Evolutionary conservation across 306 rosid genomes (phyloP).

Genomic region (Heteromeles arbutifolia): DNA sequence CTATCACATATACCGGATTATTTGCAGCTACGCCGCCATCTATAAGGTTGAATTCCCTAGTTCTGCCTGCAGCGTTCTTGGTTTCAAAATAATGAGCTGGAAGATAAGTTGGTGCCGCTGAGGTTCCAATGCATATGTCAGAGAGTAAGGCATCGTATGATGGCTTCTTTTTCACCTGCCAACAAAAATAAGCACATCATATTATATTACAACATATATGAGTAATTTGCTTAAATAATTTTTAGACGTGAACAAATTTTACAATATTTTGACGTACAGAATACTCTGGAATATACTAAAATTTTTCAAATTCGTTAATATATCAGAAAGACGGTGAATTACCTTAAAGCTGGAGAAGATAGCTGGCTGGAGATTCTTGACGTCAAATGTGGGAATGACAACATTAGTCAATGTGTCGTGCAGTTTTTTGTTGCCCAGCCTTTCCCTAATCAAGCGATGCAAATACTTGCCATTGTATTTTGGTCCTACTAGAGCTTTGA

Average conservation of each 20-base stretch:
- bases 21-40: slow-evolving; percentile 65
- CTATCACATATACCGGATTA: background rate
- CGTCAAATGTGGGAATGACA: slow-evolving; percentile 52
- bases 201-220: background rate
- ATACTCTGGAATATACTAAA: no score
- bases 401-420: slow-evolving; percentile 41
- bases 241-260: background rate
- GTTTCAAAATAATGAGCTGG: slow-evolving; percentile 42
- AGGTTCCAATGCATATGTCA: slow-evolving; percentile 46
- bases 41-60: slow-evolving; percentile 43
- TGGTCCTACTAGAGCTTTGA: slow-evolving; percentile 30
- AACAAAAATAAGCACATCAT: background rate
- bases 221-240: background rate
- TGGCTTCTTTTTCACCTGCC: slow-evolving; percentile 25
- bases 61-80: slow-evolving; percentile 16
- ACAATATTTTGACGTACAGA: no score
- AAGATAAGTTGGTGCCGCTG: slow-evolving; percentile 60
- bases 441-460: slow-evolving; percentile 19
- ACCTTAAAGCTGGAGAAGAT: slow-evolving; percentile 55
- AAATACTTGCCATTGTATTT: slow-evolving; percentile 48
- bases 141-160: slow-evolving; percentile 35
- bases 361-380: slow-evolving; percentile 48
- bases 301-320: background rate
- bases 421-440: slow-evolving; percentile 23
- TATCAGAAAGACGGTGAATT: background rate